Percentiles rank a stretch among this genome's conserved stretches.
Evolutionary conservation across 2,329 filamentous ascomycete species (phyloP).

Genomic region (Alternaria sp.): DNA sequence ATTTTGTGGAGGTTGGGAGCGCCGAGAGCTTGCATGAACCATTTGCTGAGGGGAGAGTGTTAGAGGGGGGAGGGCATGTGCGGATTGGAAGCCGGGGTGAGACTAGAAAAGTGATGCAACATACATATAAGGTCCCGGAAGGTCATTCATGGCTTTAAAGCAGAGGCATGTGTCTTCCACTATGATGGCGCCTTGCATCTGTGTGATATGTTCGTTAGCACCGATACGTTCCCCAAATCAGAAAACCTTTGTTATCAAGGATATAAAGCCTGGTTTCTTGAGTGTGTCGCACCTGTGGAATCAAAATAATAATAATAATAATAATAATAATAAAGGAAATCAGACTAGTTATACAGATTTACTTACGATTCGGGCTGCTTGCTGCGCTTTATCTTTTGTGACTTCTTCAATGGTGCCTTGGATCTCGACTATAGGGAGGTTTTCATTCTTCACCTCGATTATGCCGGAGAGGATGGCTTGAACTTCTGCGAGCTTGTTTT

Average conservation of each 20-base stretch:
- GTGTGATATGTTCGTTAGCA: not conserved
- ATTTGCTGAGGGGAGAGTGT: slow-evolving; percentile 71
- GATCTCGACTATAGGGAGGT: slow-evolving; percentile 84
- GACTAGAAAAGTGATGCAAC: slow-evolving; percentile 38
- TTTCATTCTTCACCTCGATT: slow-evolving; percentile 76
- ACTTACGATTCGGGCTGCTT: slow-evolving; percentile 78
- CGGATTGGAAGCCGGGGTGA: too few relatives aligned
- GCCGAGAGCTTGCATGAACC: slow-evolving; percentile 86
- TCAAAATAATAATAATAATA: too few relatives aligned
- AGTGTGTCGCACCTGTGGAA: too few relatives aligned
- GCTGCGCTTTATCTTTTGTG: slow-evolving; percentile 82
- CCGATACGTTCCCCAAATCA: too few relatives aligned
- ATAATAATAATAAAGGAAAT: too few relatives aligned
- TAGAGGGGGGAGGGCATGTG: not conserved
- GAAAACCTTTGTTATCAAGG: too few relatives aligned
- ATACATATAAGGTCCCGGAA: slow-evolving; percentile 96
- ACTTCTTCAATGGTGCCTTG: slow-evolving; percentile 94
- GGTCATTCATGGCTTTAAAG: slow-evolving; percentile 87
- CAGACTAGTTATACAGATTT: not conserved
- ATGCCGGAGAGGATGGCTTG: slow-evolving; percentile 78
- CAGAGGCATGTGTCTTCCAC: slow-evolving; percentile 96
- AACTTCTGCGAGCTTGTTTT: slow-evolving; percentile 88
- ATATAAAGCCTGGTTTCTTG: too few relatives aligned
- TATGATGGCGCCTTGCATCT: slow-evolving; percentile 87
- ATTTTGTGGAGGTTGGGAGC: slow-evolving; percentile 89